phyloP scores from a whole-genome alignment of 768 basidiomycete genomes.

The Hericium coralloides region DNA sequence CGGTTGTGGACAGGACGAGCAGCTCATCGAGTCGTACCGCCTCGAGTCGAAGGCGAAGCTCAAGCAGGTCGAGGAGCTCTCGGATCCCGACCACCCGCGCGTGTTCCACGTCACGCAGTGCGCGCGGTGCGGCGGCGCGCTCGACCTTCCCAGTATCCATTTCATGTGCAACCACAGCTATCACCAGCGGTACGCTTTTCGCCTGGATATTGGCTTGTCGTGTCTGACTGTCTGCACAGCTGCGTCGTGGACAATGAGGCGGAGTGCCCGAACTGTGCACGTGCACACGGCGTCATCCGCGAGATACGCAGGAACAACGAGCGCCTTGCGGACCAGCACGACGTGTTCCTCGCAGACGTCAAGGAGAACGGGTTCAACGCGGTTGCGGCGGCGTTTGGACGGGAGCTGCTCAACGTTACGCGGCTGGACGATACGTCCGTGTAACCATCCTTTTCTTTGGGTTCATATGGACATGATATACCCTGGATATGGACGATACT shows the following conservation, averaged over 20 bases:
- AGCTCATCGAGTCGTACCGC: conserved; percentile 82
- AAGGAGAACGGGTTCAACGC: conserved; percentile 61
- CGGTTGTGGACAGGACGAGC: conserved; percentile 56
- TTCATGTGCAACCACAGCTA: conserved; percentile 99
- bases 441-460: neutral
- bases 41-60: conserved; percentile 74
- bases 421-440: conserved; percentile 10
- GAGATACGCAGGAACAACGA: conserved; percentile 88
- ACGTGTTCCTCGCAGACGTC: conserved; percentile 70
- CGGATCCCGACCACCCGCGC: conserved; percentile 67
- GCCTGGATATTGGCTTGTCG: neutral
- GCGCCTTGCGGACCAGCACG: conserved; percentile 72
- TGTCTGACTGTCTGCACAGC: conserved; percentile 28
- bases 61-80: conserved; percentile 73
- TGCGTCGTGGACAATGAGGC: conserved; percentile 86
- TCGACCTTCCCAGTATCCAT: conserved; percentile 89
- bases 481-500: neutral
- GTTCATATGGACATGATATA: neutral
- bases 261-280: conserved; percentile 84
- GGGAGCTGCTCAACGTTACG: conserved; percentile 43
- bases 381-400: conserved; percentile 60
- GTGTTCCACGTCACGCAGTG: conserved; percentile 95
- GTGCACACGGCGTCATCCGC: conserved; percentile 80
- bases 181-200: conserved; percentile 67
- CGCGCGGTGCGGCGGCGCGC: conserved; percentile 78